phyloP scores from a whole-genome alignment of 225 moss, liverwort and hornwort species.

The Bryoerythrophyllum caledonicum region DNA sequence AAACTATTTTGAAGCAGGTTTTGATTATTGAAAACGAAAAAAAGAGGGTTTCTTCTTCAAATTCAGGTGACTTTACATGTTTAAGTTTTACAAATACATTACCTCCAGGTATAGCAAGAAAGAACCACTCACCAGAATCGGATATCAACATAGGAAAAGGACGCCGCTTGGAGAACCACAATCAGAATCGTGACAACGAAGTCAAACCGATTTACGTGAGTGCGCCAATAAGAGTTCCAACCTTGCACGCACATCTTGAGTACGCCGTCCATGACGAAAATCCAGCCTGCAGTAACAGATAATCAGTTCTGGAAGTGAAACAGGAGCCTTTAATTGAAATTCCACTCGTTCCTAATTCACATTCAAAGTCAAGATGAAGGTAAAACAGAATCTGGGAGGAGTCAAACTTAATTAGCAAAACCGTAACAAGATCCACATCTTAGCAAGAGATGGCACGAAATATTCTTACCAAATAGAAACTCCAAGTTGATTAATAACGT shows the following conservation, averaged over 20 bases:
- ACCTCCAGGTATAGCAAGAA: not conserved
- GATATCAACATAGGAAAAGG: constrained; percentile 33
- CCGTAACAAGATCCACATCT: constrained; percentile 7
- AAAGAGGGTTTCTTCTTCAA: no score
- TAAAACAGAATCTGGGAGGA: not conserved
- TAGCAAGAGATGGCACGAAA: constrained; percentile 3
- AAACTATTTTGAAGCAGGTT: no score
- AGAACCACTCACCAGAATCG: constrained; percentile 50
- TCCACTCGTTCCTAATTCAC: not conserved
- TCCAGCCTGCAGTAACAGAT: constrained; percentile 51
- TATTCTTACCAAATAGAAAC: constrained; percentile 66
- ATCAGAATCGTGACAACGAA: constrained; percentile 44
- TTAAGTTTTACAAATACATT: no score
- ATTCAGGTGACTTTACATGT: no score
- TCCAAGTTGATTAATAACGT: constrained; percentile 52
- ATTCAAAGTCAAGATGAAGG: not conserved
- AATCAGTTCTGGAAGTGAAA: constrained; percentile 8
- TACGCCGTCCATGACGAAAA: constrained; percentile 68
- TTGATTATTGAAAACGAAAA: no score
- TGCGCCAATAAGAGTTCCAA: constrained; percentile 53
- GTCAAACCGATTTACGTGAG: constrained; percentile 52
- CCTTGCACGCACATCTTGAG: constrained; percentile 83
- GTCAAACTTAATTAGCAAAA: not conserved
- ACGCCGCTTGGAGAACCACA: constrained; percentile 35
- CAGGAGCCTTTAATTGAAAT: not conserved